These are phyloP conservation scores for Hanseniaspora clermontiae DNA, from an alignment of 805 yeast genomes.

Conservation along the genomic window DNA sequence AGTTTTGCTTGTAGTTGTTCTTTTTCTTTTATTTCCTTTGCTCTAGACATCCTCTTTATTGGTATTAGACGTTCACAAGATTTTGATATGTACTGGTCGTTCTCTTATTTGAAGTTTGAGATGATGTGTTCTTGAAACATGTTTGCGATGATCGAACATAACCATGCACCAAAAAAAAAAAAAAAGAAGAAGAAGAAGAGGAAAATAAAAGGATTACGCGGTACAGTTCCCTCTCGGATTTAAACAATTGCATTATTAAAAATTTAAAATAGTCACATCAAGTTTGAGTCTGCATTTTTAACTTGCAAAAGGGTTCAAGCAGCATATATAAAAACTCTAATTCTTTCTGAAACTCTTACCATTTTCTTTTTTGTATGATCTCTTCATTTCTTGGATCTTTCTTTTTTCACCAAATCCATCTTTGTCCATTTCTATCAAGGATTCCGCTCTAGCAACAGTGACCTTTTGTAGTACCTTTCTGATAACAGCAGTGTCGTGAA, in stretches of 20 bases:
- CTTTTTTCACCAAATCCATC: constrained; percentile 74
- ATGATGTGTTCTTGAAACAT: too few relatives aligned
- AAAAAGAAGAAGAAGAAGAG: too few relatives aligned
- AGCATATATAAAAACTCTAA: background rate
- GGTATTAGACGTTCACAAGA: too few relatives aligned
- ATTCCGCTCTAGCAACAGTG: constrained; percentile 77
- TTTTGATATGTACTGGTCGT: too few relatives aligned
- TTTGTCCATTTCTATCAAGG: constrained; percentile 84
- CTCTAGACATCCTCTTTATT: constrained; percentile 24
- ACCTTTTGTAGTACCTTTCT: constrained; percentile 56
- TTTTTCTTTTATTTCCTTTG: constrained; percentile 27
- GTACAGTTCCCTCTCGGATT: background rate
- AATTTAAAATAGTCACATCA: too few relatives aligned
- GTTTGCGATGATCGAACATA: too few relatives aligned
- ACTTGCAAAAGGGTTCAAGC: background rate
- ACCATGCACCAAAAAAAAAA: too few relatives aligned
- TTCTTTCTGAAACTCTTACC: constrained; percentile 5
- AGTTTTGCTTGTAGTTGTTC: constrained; percentile 25
- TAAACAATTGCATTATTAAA: background rate
- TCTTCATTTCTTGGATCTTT: constrained; percentile 30
- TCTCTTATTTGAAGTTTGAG: too few relatives aligned
- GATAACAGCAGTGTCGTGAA: constrained; percentile 67
- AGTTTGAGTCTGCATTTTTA: too few relatives aligned
- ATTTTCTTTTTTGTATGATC: constrained; percentile 25
- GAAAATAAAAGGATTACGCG: background rate